Evolutionary conservation across 2,329 filamentous ascomycete genomes (phyloP).

Genomic region (Beauveria medogensis): DNA sequence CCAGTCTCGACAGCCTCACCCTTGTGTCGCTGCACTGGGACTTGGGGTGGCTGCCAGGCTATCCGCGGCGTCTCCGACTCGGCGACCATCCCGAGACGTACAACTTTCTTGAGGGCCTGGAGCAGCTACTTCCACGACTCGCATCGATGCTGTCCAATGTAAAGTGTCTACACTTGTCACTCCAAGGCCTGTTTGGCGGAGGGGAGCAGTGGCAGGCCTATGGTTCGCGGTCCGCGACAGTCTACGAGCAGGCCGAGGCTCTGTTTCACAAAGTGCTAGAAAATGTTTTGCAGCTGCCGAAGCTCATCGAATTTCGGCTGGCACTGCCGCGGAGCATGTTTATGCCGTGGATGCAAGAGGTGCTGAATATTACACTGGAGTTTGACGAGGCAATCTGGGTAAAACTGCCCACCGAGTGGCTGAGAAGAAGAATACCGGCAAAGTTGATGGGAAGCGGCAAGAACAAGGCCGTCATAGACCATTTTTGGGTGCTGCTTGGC

Average conservation of each 20-base stretch:
- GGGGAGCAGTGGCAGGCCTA: background rate
- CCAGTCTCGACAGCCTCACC: background rate
- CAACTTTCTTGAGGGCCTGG: background rate
- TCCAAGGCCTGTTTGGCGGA: background rate
- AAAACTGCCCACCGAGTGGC: background rate
- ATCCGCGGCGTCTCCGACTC: background rate
- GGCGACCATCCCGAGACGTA: background rate
- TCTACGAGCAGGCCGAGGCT: background rate
- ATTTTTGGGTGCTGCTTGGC: background rate
- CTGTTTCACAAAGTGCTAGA: background rate
- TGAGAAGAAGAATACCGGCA: background rate
- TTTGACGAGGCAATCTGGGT: background rate
- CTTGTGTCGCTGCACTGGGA: background rate
- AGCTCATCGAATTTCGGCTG: background rate
- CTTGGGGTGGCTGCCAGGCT: background rate
- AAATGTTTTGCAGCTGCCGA: background rate
- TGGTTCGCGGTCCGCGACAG: background rate
- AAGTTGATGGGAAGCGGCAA: background rate
- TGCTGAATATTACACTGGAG: background rate
- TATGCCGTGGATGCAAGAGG: constrained; percentile 1
- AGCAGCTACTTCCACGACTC: background rate
- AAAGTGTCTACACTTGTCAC: background rate
- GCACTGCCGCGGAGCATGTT: background rate
- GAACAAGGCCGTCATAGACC: background rate
- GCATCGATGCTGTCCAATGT: background rate